Evolutionary conservation across 257 asterid species (phyloP).

Genomic region (Solanum rostratum): DNA sequence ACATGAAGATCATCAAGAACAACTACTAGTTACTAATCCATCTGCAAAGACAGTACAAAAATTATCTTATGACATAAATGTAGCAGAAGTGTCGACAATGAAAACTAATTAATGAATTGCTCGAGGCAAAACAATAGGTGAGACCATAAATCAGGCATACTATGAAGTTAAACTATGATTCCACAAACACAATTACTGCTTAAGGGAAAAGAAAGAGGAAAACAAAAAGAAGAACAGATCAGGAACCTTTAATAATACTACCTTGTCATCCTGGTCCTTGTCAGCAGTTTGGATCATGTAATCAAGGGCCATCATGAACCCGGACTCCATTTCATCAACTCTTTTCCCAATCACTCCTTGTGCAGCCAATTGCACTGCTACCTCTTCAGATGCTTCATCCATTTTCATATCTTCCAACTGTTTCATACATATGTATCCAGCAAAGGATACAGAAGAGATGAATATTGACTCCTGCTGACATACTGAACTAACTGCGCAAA

Average conservation of each 20-base stretch:
- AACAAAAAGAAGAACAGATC: neutral
- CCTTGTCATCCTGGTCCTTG: constrained; percentile 82
- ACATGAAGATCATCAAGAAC: neutral
- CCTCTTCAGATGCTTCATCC: constrained; percentile 88
- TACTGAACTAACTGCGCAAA: neutral
- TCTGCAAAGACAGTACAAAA: neutral
- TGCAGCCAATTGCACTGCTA: constrained; percentile 84
- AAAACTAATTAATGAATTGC: neutral
- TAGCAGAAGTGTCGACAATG: neutral
- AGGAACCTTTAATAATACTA: constrained; percentile 17
- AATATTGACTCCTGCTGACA: neutral
- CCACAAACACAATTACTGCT: neutral
- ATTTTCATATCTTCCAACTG: constrained; percentile 93
- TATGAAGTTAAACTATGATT: neutral
- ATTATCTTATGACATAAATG: neutral
- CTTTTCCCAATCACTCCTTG: constrained; percentile 99
- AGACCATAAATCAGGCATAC: neutral
- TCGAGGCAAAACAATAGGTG: neutral
- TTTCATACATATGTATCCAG: constrained; percentile 7
- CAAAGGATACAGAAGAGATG: neutral
- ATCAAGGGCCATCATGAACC: constrained; percentile 94
- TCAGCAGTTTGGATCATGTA: constrained; percentile 91
- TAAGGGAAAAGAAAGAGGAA: neutral
- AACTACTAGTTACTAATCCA: neutral
- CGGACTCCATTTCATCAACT: constrained; percentile 94